Evolutionary conservation across 2,329 filamentous ascomycete species (phyloP), one percentile per base, ranked within the genome.

Genomic region (Berkeleyomyces basicola): DNA sequence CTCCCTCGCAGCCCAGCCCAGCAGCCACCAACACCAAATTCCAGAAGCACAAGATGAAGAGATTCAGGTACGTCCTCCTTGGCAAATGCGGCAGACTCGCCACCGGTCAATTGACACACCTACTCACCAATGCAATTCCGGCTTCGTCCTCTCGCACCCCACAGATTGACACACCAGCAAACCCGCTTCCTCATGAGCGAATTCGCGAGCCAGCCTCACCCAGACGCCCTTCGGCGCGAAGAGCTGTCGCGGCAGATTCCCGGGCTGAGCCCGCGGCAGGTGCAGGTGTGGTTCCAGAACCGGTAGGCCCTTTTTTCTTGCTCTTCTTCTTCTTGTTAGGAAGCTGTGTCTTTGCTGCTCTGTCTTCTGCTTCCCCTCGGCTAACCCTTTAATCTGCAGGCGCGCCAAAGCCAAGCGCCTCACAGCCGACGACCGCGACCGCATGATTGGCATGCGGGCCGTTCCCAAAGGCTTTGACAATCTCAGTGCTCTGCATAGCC

Each of bases 231-330:
- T 57, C 90, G 96, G 72, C 81, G 91, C 66, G 91, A 96, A 71
- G 81, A 90, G 57, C 78, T 97, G 44, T 92, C 91, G 3, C 79
- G 87, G 66, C 90, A 96, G 71, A 96, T 97, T 55, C 91, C 92
- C 40, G 92, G 91, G 0, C 75, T 97, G 58, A 96, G 88, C 69
- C 89, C 91, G 44, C 83, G 91, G 65, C 91, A 97, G 72, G 92
- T 97, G 33, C 91, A 97, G 73, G 91, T 97, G 59, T 97, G 91
- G 92, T 97, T 97, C 74, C 91, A 97, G 74, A 97, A 97, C 74
- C 83, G 91, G 91, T 96, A 80, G 68, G 79, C 70, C 47, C 7
- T 49, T 64, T 55, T 43, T 44, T 53, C 43, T 3, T 6, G 2
- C 7, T 11, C 11, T 10, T 51, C 7, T 10, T 51, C 33, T 59